Percentiles rank a stretch among this genome's conserved stretches.
Conservation (phyloP, 2,329 filamentous ascomycete species). For the Apiospora rasikravindrae region DNA sequence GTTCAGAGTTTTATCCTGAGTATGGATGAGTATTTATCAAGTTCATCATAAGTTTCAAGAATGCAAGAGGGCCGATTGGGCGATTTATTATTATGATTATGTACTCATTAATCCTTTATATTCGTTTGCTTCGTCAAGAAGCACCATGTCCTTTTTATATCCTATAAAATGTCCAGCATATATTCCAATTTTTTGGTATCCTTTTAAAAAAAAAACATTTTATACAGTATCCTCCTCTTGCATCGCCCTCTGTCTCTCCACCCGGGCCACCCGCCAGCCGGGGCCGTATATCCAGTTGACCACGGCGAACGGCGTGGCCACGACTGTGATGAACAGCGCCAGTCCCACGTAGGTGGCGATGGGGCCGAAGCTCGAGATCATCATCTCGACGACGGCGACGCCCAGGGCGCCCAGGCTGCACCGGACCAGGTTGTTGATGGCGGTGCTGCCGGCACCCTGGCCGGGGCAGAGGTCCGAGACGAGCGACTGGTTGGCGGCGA, state of each 20-base stretch:
- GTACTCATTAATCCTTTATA: too few species aligned
- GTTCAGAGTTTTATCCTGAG: too few species aligned
- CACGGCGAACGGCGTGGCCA: neutral
- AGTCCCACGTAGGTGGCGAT: slow-evolving; percentile 27
- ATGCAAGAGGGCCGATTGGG: too few species aligned
- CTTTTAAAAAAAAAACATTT: neutral
- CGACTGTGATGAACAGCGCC: neutral
- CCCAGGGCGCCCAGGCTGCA: slow-evolving; percentile 38
- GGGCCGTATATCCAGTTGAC: neutral
- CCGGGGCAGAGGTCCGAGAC: slow-evolving; percentile 40
- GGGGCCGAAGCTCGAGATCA: slow-evolving; percentile 25
- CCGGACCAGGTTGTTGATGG: slow-evolving; percentile 42
- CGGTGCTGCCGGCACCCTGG: slow-evolving; percentile 38
- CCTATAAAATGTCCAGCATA: neutral
- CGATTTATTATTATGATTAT: too few species aligned
- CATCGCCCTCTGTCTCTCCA: neutral
- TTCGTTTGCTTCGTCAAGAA: too few species aligned
- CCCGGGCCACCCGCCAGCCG: neutral
- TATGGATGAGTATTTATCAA: too few species aligned
- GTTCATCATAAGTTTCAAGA: too few species aligned
- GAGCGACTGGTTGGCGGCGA: slow-evolving; percentile 41
- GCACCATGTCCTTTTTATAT: neutral
- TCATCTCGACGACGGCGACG: slow-evolving; percentile 30
- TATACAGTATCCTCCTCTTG: too few species aligned
- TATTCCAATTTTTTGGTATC: neutral